Evolutionary conservation across 371 early-diverging fungal species (phyloP).

Genomic region (Fennellomyces sp.): DNA sequence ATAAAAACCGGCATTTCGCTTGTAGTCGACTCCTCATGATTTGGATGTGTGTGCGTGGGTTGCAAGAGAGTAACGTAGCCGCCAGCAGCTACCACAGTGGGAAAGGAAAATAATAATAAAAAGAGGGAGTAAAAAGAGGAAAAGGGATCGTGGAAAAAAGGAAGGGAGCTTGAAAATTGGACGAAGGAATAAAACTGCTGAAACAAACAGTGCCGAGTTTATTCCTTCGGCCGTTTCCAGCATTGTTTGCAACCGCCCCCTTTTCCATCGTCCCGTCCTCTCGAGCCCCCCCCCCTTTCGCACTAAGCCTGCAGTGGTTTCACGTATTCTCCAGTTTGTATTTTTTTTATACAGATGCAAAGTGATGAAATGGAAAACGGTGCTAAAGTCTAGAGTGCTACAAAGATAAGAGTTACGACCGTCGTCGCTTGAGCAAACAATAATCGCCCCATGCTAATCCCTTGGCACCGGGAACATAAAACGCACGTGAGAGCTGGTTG

Average conservation of each 20-base stretch:
- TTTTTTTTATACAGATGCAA: too few species aligned
- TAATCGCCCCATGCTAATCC: slow-evolving; percentile 65
- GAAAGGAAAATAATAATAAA: not conserved
- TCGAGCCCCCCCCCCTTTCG: too few species aligned
- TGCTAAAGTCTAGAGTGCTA: not conserved
- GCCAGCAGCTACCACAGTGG: slow-evolving; percentile 13
- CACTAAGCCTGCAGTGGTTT: too few species aligned
- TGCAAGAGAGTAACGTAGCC: not conserved
- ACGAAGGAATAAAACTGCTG: slow-evolving; percentile 1
- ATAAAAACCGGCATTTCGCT: not conserved
- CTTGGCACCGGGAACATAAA: slow-evolving; percentile 56
- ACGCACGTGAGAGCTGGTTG: slow-evolving; percentile 48
- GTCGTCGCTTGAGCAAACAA: slow-evolving; percentile 56
- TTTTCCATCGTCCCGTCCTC: too few species aligned
- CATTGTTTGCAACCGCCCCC: not conserved
- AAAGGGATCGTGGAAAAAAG: slow-evolving; percentile 1
- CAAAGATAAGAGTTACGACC: not conserved
- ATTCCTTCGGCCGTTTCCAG: not conserved
- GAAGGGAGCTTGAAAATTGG: slow-evolving; percentile 7
- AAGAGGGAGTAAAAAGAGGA: not conserved
- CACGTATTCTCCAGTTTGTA: too few species aligned
- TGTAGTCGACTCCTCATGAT: not conserved
- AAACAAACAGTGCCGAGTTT: not conserved
- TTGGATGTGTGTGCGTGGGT: not conserved
- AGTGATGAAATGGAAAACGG: not conserved